Evolutionary conservation across 306 rosid genomes (phyloP), one percentile per base, ranked within the genome.

Genomic region (Lupinus albus): DNA sequence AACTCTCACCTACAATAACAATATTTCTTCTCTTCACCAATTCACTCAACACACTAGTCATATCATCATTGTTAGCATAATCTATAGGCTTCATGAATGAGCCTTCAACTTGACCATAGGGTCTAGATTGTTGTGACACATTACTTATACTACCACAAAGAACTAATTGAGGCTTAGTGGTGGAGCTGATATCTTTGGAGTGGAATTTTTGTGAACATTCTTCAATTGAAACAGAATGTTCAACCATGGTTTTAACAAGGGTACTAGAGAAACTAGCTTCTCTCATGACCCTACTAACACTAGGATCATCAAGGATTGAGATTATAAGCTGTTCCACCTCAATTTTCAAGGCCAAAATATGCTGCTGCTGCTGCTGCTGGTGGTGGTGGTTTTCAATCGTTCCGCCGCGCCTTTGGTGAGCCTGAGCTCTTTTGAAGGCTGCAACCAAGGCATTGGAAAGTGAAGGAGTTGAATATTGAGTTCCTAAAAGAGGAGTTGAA

Each of bases 211-310:
- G 81, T 35, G 93, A 80, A 75, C 76, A 80, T 68, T 84, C 78
- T 48, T 88, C 95, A 13, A 80, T 21, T 18, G 93, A 84, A 74
- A 83, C 83, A 48, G 88, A 55, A 70, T 88, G 92, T 45, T 91
- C 93, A 21, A 91, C 96, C 54, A 79, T 78, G 60, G 10, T 74
- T 77, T 91, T 91, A 1, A 91, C 85, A 60, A 80, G 86, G 50
- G 93, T 58, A 46, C 97, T 91, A 2, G 95, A 86, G 74, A 91
- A 91, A 72, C 96, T 93, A 71, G 97, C 97, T 73, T 91, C 97
- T 70, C 97, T 84, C 97, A 91, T 91, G 65, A 91, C 97, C 60
- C 97, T 80, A 32, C 97, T 91, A 11, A 91, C 97, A 82, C 96
- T 88, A 0, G 97, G 97, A 61, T 91, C 97, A 80, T 91, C 97